These are phyloP conservation scores for Suhomyces pyralidae DNA, from an alignment of 805 yeast genomes.

Conservation along the genomic window DNA sequence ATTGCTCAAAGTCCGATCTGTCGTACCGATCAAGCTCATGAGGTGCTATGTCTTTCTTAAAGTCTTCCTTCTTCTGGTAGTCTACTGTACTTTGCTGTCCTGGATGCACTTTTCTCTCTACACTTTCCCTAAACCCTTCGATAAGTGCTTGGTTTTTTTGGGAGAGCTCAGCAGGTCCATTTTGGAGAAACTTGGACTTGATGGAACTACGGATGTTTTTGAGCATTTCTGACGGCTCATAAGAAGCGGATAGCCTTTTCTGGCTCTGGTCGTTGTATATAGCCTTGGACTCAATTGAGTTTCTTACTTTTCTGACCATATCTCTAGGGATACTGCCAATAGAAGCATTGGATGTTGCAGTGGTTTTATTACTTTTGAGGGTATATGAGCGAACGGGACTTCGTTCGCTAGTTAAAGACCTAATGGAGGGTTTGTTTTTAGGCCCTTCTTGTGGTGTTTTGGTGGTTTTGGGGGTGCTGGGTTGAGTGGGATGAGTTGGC, in stretches of 20 bases:
- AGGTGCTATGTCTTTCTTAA: not conserved
- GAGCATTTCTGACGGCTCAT: slow-evolving; percentile 31
- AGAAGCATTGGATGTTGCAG: slow-evolving; percentile 4
- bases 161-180: slow-evolving; percentile 12
- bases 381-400: no score
- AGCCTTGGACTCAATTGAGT: slow-evolving; percentile 23
- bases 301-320: slow-evolving; percentile 23
- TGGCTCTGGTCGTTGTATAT: slow-evolving; percentile 6
- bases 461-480: not conserved
- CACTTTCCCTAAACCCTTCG: slow-evolving; percentile 34
- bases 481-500: not conserved
- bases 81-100: not conserved
- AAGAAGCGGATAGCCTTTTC: slow-evolving; percentile 14
- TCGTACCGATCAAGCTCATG: not conserved
- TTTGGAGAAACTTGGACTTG: slow-evolving; percentile 23
- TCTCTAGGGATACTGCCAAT: slow-evolving; percentile 15
- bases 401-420: not conserved
- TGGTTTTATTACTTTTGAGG: not conserved
- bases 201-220: slow-evolving; percentile 28
- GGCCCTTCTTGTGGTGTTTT: not conserved
- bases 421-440: not conserved
- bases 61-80: not conserved
- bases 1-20: not conserved
- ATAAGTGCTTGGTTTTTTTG: slow-evolving; percentile 21
- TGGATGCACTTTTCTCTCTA: slow-evolving; percentile 26